Base-by-base conservation (phyloP, 148 eudicot genomes). In the Nepenthes gracilis region DNA sequence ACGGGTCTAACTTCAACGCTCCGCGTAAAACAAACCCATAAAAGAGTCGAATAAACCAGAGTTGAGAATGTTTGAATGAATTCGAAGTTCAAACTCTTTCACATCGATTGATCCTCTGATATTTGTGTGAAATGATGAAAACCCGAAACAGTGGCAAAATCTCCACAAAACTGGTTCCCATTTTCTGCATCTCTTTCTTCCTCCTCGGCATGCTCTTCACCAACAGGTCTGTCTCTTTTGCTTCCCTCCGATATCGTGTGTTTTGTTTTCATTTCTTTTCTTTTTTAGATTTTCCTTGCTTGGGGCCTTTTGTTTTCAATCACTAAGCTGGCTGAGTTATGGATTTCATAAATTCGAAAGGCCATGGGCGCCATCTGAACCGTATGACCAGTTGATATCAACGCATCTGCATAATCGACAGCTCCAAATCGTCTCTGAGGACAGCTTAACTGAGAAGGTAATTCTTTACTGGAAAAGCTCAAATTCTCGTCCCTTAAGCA, bases 121-220 rank as follows among this genome's bases (percentile, higher is more conserved):
- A 40, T 2, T 51, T 9, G 2, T 6, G 47, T 35, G 61, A 61
- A 36, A 70, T 62, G 67, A 85, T 78, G 82, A 87, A 82, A 86
- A 75, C 32, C 58, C 83, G 81, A 66, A 77, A 12, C 67, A 74
- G 73, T 72, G 81, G 78, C 6, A 87, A 73, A 70, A 78, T 85
- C 9, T 81, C 97, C 7, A 75, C 69, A 1, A 78, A 75, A 71
- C 85, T 96, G 96, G 70, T 87, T 36, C 86, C 91, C 59, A 57
- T 83, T 74, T 47, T 83, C 55, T 87, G 84, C 58, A 47, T 81
- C 48, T 76, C 63, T 32, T 87, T 75, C 84, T 91, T 91, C 84
- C 74, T 80, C 58, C 54, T 87, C 35, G 97, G 97, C 40, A 80
- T 83, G 80, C 67, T 91, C 47, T 74, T 87, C 43, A 81, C 90